These are phyloP conservation scores for Lachancea lanzarotensis DNA, from an alignment of 805 yeast species.

Conservation along the genomic window DNA sequence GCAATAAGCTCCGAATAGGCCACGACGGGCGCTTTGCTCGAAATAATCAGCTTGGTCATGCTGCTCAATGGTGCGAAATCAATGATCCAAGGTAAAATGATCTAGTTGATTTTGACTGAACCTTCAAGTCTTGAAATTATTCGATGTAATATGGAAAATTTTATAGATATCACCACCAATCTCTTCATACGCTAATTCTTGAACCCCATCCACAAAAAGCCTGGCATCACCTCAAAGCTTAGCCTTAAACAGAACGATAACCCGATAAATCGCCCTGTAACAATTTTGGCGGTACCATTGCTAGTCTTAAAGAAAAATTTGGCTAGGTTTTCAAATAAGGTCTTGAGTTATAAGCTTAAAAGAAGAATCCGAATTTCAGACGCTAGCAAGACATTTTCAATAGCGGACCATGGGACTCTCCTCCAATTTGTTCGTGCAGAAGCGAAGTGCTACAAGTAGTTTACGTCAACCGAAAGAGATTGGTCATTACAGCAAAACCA, in stretches of 20 bases:
- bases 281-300: neutral
- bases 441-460: conserved; percentile 57
- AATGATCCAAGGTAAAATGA: neutral
- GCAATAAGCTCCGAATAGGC: conserved; percentile 78
- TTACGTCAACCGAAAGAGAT: conserved; percentile 84
- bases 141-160: neutral
- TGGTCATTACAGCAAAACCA: conserved; percentile 55
- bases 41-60: conserved; percentile 46
- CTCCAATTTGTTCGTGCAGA: conserved; percentile 29
- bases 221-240: neutral
- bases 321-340: too few relatives aligned
- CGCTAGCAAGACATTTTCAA: neutral
- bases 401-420: conserved; percentile 24
- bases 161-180: neutral
- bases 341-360: neutral
- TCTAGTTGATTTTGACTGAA: too few relatives aligned
- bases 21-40: conserved; percentile 79
- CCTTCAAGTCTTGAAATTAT: too few relatives aligned
- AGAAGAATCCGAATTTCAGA: neutral
- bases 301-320: too few relatives aligned
- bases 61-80: neutral
- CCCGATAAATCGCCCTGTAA: neutral
- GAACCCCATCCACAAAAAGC: neutral
- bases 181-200: conserved; percentile 1
- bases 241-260: neutral